A percentile compares a stretch with the other conserved stretches of the same genome.
Conservation (phyloP, 169 alveolate species). For the Hepatocystis sp. region DNA sequence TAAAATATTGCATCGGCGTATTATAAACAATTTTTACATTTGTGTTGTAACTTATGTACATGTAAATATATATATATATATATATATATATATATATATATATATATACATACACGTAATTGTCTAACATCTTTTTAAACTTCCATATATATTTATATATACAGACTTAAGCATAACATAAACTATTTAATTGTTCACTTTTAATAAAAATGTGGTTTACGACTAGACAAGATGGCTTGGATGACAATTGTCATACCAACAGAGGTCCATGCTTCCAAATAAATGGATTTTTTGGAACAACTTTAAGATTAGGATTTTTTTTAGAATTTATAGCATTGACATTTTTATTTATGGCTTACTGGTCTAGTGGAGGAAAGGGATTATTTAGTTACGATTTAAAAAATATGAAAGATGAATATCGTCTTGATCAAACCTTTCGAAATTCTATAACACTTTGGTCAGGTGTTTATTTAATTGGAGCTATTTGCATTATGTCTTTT, state of each 20-base stretch:
- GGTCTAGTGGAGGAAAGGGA: conserved; percentile 90
- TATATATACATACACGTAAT: too few species aligned
- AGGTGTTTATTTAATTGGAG: conserved; percentile 89
- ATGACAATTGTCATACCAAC: conserved; percentile 89
- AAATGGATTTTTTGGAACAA: conserved; percentile 82
- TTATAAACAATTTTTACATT: too few species aligned
- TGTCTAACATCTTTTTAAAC: too few species aligned
- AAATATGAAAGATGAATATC: conserved; percentile 87
- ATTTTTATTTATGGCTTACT: conserved; percentile 86
- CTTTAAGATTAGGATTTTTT: conserved; percentile 88
- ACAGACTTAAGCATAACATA: too few species aligned
- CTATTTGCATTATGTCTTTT: conserved; percentile 89
- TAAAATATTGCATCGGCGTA: too few species aligned
- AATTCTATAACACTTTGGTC: conserved; percentile 83
- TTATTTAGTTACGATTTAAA: conserved; percentile 88
- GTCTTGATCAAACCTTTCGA: conserved; percentile 87
- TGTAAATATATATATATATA: too few species aligned
- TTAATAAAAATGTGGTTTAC: conserved; percentile 91
- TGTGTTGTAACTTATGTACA: too few species aligned
- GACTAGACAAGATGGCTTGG: conserved; percentile 92
- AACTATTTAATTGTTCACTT: too few species aligned
- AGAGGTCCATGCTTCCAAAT: conserved; percentile 91
- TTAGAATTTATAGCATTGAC: conserved; percentile 87
- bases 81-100: too few species aligned
- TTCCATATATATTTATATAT: too few species aligned